A percentile compares a stretch with the other conserved stretches of the same genome.
These are phyloP conservation scores for Cucumis melo DNA, from an alignment of 306 rosid genomes.

Conservation along the genomic window DNA sequence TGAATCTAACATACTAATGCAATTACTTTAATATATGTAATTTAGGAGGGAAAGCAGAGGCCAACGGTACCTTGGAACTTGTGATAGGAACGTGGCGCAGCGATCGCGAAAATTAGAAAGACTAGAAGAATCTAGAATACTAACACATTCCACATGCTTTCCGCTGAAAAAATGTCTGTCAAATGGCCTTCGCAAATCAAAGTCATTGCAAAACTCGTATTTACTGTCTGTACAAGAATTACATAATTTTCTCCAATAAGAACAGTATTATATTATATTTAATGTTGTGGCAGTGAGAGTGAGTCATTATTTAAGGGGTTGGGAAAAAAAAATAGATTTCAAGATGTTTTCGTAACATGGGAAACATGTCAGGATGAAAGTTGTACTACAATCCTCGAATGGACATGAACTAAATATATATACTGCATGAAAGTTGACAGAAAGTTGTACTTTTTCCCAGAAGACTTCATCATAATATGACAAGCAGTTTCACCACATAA, in stretches of 20 bases:
- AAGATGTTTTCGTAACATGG: neutral
- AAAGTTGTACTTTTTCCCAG: neutral
- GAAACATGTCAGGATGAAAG: too few relatives aligned
- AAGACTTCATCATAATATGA: neutral
- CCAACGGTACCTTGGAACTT: slow-evolving; percentile 46
- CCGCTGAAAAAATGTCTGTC: slow-evolving; percentile 54
- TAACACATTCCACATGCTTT: slow-evolving; percentile 44
- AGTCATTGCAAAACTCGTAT: slow-evolving; percentile 60
- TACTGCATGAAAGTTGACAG: neutral
- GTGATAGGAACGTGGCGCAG: slow-evolving; percentile 56
- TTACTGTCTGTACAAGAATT: slow-evolving; percentile 30
- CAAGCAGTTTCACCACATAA: neutral
- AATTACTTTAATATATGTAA: neutral
- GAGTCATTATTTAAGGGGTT: neutral
- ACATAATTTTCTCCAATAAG: neutral
- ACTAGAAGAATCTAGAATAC: slow-evolving; percentile 51
- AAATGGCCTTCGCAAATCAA: slow-evolving; percentile 73
- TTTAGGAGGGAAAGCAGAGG: neutral
- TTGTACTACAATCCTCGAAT: too few relatives aligned
- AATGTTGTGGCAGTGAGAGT: neutral
- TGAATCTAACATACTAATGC: neutral
- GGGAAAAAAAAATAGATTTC: neutral
- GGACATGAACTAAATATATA: neutral
- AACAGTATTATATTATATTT: neutral
- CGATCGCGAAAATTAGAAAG: slow-evolving; percentile 37